A percentile compares a stretch with the other conserved stretches of the same genome.
phyloP scores from a whole-genome alignment of 768 basidiomycete genomes.

The Mycena galericulata region DNA sequence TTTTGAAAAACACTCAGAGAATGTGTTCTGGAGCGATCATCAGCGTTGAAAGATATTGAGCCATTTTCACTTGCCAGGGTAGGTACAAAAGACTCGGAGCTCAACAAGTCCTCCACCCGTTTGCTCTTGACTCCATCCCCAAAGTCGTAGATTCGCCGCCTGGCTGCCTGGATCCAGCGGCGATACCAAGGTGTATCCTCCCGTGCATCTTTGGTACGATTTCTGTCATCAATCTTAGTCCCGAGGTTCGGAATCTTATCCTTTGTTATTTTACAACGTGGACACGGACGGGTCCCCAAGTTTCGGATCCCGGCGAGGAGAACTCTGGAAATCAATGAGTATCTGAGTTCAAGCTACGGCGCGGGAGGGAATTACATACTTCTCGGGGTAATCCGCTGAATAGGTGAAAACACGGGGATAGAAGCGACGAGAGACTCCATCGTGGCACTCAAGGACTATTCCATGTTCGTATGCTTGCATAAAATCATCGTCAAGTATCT shows the following conservation, averaged over 20 bases:
- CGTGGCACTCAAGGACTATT: conserved; percentile 6
- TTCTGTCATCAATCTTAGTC: conserved; percentile 5
- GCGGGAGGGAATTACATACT: neutral
- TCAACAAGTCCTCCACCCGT: conserved; percentile 36
- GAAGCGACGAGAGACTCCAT: conserved; percentile 9
- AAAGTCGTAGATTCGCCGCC: conserved; percentile 38
- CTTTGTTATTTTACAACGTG: conserved; percentile 42
- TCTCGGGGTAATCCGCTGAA: conserved; percentile 15
- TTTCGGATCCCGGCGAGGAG: conserved; percentile 39
- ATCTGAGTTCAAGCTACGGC: too few relatives aligned
- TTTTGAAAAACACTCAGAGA: conserved; percentile 25
- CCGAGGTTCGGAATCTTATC: conserved; percentile 39
- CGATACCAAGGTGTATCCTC: conserved; percentile 14
- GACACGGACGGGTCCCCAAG: conserved; percentile 47
- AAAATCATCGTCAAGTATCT: conserved; percentile 9
- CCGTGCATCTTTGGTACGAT: neutral
- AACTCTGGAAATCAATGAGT: conserved; percentile 31
- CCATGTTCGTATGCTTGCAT: conserved; percentile 21
- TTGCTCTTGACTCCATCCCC: conserved; percentile 36
- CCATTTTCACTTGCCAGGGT: conserved; percentile 36
- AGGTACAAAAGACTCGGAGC: conserved; percentile 36
- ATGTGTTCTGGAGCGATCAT: conserved; percentile 33
- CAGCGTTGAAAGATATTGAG: neutral
- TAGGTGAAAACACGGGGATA: conserved; percentile 18
- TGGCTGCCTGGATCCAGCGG: conserved; percentile 30